Base-by-base conservation (phyloP, 352 stramenopile species). In the Phytophthora tentaculata region DNA sequence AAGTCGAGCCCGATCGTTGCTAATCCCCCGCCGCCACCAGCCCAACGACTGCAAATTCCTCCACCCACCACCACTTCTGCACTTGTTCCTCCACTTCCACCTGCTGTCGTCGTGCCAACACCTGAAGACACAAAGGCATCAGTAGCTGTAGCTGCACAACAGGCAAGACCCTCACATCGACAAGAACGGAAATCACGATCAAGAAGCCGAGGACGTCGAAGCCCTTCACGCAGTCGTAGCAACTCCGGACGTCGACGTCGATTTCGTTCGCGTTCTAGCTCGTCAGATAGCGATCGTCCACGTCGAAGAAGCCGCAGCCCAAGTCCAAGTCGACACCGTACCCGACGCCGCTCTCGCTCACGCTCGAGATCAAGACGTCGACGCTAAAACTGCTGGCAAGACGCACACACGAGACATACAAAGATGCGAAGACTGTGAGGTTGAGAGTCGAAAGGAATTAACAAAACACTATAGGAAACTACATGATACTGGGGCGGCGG, bases 391-490 rank as follows among this genome's bases (percentile, higher is more conserved):
- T 19, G 35, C 14, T 43, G 35, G 20, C 39, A 29, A 54, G 52
- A 41, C 20, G 47, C 14, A 49, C n/a, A n/a, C n/a, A n/a, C n/a
- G n/a, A n/a, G n/a, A n/a, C n/a, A n/a, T n/a, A n/a, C n/a, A 32
- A 32, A 32, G 9, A 5, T 32, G 9, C 9, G 28, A 32, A 32
- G 28, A 32, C 28, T 9, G 9, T 32, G 28, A 32, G 28, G 43
- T 16, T 41, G 50, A 24, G 26, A 35, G 45, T 37, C 19, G 44
- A 52, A 53, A n/a, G 39, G 23, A 28, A 60, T 56, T 64, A 62
- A 55, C 73, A 73, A 67, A 52, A 56, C 49, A 56, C 39, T 65
- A 67, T 69, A 69, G 54, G 41, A 73, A 77, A 72, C 60, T 74
- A 68, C 59, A 77, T 67, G 63, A 74, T 64, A 70, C 55, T 72